Conservation (phyloP, 225 moss, liverwort and hornwort genomes). For the Neckera pumila region DNA sequence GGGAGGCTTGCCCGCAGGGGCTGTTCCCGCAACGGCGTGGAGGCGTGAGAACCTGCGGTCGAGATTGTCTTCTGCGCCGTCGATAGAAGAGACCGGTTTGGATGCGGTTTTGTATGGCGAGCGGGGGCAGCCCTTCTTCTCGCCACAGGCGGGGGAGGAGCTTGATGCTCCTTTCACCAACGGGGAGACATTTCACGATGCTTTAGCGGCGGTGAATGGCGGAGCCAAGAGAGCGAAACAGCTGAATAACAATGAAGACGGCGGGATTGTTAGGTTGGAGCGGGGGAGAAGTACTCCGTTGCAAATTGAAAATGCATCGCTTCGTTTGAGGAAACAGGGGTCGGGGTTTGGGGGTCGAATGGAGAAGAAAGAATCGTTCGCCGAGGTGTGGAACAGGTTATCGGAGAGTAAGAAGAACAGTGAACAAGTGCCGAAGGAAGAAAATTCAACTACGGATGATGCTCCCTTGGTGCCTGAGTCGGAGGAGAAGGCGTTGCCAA, state of each 20-base stretch:
- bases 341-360: constrained; percentile 17
- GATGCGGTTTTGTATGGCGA: constrained; percentile 65
- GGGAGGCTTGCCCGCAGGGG: constrained; percentile 52
- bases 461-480: neutral
- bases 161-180: neutral
- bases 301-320: neutral
- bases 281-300: constrained; percentile 12
- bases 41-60: constrained; percentile 57
- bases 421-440: neutral
- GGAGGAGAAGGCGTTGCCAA: constrained; percentile 13
- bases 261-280: neutral
- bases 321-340: constrained; percentile 14
- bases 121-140: constrained; percentile 37
- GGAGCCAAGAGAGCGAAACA: constrained; percentile 6
- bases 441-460: neutral
- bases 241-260: neutral
- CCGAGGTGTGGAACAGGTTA: constrained; percentile 44
- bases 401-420: neutral
- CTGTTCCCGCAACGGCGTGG: constrained; percentile 62
- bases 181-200: constrained; percentile 36
- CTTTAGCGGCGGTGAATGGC: constrained; percentile 26
- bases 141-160: constrained; percentile 27
- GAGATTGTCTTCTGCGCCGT: constrained; percentile 66
- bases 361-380: constrained; percentile 31
- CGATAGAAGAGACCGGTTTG: constrained; percentile 85